A percentile compares a stretch with the other conserved stretches of the same genome.
Evolutionary conservation across 768 basidiomycete genomes (phyloP).

Genomic region (Lactarius quietus): DNA sequence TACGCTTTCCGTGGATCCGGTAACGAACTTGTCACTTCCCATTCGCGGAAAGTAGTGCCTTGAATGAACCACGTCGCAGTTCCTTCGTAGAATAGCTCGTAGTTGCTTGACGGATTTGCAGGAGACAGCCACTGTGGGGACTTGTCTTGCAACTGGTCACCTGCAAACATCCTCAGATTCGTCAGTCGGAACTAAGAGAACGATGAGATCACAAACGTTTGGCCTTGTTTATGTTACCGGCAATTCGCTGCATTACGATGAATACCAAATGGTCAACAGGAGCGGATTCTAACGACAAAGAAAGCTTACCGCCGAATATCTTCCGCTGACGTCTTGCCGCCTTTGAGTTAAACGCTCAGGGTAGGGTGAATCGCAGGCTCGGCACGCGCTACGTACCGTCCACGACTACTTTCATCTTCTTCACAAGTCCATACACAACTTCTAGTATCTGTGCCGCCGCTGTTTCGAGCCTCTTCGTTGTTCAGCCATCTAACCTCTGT

Average conservation of each 20-base stretch:
- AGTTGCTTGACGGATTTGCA: not conserved
- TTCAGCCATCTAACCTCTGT: not conserved
- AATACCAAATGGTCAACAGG: not conserved
- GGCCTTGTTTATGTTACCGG: not conserved
- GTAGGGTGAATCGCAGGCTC: not conserved
- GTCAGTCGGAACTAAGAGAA: not conserved
- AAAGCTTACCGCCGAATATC: not conserved
- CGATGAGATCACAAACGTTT: not conserved
- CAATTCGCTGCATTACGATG: not conserved
- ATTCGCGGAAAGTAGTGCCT: not conserved
- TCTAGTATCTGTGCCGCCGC: no score
- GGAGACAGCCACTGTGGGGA: not conserved
- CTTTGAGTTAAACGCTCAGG: not conserved
- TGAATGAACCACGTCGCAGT: constrained; percentile 5
- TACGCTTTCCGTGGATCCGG: constrained; percentile 3
- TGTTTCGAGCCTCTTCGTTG: not conserved
- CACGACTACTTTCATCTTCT: not conserved
- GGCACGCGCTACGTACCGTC: not conserved
- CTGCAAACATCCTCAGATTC: not conserved
- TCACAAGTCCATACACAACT: not conserved
- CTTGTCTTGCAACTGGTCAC: not conserved
- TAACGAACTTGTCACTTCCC: not conserved
- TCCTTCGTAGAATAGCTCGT: not conserved
- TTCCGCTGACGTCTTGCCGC: not conserved
- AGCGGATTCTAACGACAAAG: not conserved